Evolutionary conservation across 768 basidiomycete genomes (phyloP), one percentile per base, ranked within the genome.

Genomic region (Udeniomyces megalosporus): DNA sequence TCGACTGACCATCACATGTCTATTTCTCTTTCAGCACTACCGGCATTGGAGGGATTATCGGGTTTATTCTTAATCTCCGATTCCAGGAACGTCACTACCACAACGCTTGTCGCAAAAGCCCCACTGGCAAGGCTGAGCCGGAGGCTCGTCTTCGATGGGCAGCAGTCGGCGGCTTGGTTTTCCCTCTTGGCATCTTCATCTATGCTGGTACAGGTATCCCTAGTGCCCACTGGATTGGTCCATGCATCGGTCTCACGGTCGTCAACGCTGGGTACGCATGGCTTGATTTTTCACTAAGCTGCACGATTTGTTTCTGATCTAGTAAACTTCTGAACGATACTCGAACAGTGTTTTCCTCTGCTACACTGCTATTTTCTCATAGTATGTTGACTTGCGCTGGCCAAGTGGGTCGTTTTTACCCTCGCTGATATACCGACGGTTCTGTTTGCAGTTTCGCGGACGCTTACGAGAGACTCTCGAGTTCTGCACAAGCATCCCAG

Each of bases 141-240:
- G 72, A 73, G 61, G 70, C 69, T 11, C 32, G 71, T 15, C 64
- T 73, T 11, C 69, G 70, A 49, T 71, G 66, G 66, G 70, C 71
- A 2, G 17, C 42, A 2, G 24, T 63, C 42, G 62, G 60, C 7
- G 60, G 48, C 3, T 52, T 61, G 20, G 42, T 49, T 20, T 61
- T 61, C 51, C 60, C 60, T 12, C 11, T 54, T 5, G 54, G 38
- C 38, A 26, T 22, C 10, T 7, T 35, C 32, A 53, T 28, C 28
- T 53, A 53, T 34, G 51, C 51, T 1, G 31, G 55, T 71, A 71
- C 70, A 0, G 71, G 69, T 29, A 31, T 62, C 61, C 62, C 68
- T 1, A 63, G 58, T 8, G 63, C 70, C 15, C 69, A 60, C 3
- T 67, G 64, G 64, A 57, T 64, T 53, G 62, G 69, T 4, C 69